phyloP scores from a whole-genome alignment of 2,329 filamentous ascomycete genomes.

The Emydomyces testavorans region DNA sequence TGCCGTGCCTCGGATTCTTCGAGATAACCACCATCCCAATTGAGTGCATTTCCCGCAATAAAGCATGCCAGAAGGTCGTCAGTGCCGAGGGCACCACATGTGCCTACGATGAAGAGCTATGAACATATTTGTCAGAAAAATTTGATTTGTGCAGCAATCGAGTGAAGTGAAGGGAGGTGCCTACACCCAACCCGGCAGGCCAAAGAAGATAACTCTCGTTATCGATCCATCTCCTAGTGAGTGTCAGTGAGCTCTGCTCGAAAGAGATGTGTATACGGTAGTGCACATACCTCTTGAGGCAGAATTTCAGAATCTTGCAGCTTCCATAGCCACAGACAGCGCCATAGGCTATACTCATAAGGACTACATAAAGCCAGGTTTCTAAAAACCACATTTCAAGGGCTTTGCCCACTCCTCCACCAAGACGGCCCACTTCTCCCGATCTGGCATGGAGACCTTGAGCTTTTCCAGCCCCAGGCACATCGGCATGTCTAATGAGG shows the following conservation, averaged over 20 bases:
- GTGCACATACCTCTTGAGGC: constrained; percentile 23
- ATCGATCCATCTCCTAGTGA: constrained; percentile 43
- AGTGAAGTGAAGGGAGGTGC: constrained; percentile 8
- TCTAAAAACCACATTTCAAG: constrained; percentile 49
- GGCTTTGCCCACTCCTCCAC: constrained; percentile 42
- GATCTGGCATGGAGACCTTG: constrained; percentile 13
- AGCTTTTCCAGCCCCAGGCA: constrained; percentile 19
- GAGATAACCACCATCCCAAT: constrained; percentile 52
- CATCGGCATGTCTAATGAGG: constrained; percentile 45
- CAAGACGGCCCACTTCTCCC: constrained; percentile 41
- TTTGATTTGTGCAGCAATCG: background rate
- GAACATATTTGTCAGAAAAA: background rate
- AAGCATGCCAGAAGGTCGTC: constrained; percentile 53
- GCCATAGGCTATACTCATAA: constrained; percentile 45
- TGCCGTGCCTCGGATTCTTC: constrained; percentile 45
- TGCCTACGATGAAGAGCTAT: constrained; percentile 48
- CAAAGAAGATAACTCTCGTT: constrained; percentile 44
- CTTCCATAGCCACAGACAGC: constrained; percentile 40
- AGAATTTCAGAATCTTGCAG: constrained; percentile 38
- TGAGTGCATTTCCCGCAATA: constrained; percentile 47
- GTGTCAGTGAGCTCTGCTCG: background rate
- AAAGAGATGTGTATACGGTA: constrained; percentile 13
- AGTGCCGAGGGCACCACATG: constrained; percentile 46
- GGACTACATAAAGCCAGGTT: constrained; percentile 49
- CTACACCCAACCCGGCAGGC: constrained; percentile 41